A percentile compares a stretch with the other conserved stretches of the same genome.
Evolutionary conservation across 2,329 filamentous ascomycete genomes (phyloP).

Genomic region (Aspergillus proliferans): DNA sequence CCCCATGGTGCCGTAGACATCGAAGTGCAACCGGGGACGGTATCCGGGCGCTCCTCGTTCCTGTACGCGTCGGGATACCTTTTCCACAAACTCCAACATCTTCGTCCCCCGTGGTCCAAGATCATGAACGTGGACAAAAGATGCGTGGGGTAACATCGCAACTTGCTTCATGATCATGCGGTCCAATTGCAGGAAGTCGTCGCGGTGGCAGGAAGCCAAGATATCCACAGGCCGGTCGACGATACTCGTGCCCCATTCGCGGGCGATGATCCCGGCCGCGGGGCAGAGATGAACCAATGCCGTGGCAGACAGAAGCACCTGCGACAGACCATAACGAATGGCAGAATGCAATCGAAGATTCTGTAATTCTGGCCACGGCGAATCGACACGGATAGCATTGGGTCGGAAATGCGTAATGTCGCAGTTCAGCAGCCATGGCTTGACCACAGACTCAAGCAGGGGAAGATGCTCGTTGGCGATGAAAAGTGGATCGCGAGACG

Average conservation of each 20-base stretch:
- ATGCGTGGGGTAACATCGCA: conserved; percentile 12
- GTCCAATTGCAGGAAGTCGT: conserved; percentile 12
- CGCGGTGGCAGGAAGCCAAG: conserved; percentile 13
- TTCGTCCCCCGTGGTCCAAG: conserved; percentile 6
- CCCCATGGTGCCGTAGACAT: conserved; percentile 13
- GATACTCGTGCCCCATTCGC: conserved; percentile 9
- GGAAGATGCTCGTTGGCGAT: conserved; percentile 10
- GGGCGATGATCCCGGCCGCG: conserved; percentile 10
- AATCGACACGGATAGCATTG: background rate
- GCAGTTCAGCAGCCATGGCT: conserved; percentile 10
- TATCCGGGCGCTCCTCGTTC: conserved; percentile 7
- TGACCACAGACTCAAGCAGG: conserved; percentile 8
- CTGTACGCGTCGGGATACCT: conserved; percentile 9
- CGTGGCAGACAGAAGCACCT: conserved; percentile 11
- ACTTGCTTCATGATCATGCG: conserved; percentile 16
- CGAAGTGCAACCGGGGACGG: conserved; percentile 12
- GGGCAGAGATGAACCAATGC: conserved; percentile 7
- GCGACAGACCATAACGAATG: conserved; percentile 10
- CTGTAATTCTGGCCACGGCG: background rate
- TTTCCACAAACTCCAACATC: conserved; percentile 8
- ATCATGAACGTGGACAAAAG: conserved; percentile 12
- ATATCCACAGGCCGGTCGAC: conserved; percentile 8
- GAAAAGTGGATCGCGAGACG: conserved; percentile 12
- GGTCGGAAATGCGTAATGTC: conserved; percentile 6
- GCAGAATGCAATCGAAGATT: conserved; percentile 9